A percentile compares a stretch with the other conserved stretches of the same genome.
These are phyloP conservation scores for Saprolegnia parasitica DNA, from an alignment of 352 stramenopile genomes.

Conservation along the genomic window DNA sequence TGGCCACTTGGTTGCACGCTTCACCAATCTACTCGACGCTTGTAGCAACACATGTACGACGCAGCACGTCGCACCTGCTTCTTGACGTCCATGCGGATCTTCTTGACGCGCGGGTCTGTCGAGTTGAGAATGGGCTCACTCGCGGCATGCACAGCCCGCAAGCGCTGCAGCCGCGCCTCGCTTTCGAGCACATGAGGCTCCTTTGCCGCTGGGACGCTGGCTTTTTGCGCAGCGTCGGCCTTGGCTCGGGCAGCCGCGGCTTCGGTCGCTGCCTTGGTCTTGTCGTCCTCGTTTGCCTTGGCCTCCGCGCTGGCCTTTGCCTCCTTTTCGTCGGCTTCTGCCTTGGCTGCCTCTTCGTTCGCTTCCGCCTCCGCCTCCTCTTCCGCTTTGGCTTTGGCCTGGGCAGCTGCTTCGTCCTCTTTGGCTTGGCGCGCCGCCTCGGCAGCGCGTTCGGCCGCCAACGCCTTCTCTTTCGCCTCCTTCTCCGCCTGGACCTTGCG, in stretches of 20 bases:
- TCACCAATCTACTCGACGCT: slow-evolving; percentile 9
- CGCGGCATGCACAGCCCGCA: neutral
- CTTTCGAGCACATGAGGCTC: neutral
- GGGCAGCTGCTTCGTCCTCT: neutral
- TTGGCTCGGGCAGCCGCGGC: neutral
- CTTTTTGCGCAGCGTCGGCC: neutral
- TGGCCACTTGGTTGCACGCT: slow-evolving; percentile 26
- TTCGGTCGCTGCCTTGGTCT: neutral
- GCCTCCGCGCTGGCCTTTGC: neutral
- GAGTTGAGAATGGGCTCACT: neutral
- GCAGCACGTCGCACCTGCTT: neutral
- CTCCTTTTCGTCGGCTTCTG: neutral
- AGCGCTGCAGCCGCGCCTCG: neutral
- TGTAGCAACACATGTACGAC: neutral
- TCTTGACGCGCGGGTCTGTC: slow-evolving; percentile 2
- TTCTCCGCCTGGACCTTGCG: neutral
- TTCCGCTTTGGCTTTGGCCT: neutral
- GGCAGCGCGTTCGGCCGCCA: neutral
- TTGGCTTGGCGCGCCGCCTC: neutral
- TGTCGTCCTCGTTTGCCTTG: neutral
- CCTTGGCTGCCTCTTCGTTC: neutral
- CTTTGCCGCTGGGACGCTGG: neutral
- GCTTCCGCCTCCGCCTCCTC: neutral
- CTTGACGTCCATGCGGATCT: slow-evolving; percentile 16
- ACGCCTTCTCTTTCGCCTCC: neutral